These are phyloP conservation scores for Colletotrichum tofieldiae DNA, from an alignment of 2,329 filamentous ascomycete genomes.

Conservation along the genomic window DNA sequence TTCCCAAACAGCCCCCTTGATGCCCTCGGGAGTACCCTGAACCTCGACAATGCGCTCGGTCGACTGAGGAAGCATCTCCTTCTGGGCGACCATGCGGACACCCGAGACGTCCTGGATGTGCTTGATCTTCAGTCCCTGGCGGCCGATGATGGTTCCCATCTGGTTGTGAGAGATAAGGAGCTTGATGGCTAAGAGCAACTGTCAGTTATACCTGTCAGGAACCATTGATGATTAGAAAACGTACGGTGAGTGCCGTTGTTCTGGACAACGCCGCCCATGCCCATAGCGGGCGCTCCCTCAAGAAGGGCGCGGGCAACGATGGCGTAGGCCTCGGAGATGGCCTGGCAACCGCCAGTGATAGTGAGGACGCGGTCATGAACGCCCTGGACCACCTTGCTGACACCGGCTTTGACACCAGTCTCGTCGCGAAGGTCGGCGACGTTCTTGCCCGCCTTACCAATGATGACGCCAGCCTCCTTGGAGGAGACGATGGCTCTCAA, in stretches of 20 bases:
- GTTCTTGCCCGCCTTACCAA: slow-evolving; percentile 98
- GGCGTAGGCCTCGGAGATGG: slow-evolving; percentile 92
- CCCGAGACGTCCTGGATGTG: slow-evolving; percentile 97
- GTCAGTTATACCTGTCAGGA: slow-evolving; percentile 44
- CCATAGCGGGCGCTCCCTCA: slow-evolving; percentile 94
- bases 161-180: slow-evolving; percentile 99
- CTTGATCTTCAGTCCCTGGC: slow-evolving; percentile 98
- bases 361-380: slow-evolving; percentile 98
- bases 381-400: slow-evolving; percentile 98
- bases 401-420: slow-evolving; percentile 97
- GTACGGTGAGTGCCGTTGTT: slow-evolving; percentile 95
- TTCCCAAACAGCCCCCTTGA: slow-evolving; percentile 97
- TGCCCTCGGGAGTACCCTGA: slow-evolving; percentile 93
- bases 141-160: slow-evolving; percentile 99
- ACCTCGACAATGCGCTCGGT: slow-evolving; percentile 98
- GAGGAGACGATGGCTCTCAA: slow-evolving; percentile 98
- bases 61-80: slow-evolving; percentile 99
- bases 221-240: slow-evolving; percentile 54
- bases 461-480: slow-evolving; percentile 99
- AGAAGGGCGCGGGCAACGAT: slow-evolving; percentile 93
- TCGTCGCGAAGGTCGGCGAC: slow-evolving; percentile 97
- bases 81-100: slow-evolving; percentile 99
- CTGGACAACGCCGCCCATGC: slow-evolving; percentile 92
- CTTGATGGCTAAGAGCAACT: slow-evolving; percentile 80
- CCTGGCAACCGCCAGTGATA: slow-evolving; percentile 90